Conservation (phyloP, 768 basidiomycete species). For the Pleurotus salmoneostramineus region DNA sequence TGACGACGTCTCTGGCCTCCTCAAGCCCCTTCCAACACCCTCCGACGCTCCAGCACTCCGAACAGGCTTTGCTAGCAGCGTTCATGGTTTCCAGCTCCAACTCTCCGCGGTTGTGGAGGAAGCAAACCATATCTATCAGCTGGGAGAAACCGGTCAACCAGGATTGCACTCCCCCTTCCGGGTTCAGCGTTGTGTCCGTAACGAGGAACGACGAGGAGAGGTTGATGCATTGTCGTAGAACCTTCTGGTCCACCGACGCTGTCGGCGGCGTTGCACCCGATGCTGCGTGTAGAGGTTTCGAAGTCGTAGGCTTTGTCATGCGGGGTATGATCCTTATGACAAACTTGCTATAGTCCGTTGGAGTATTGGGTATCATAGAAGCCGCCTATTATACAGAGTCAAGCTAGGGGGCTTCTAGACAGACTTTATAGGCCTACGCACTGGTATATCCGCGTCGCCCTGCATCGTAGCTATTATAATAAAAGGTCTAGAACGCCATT, state of each 20-base stretch:
- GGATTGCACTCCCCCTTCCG: slow-evolving; percentile 47
- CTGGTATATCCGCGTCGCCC: slow-evolving; percentile 6
- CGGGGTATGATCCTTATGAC: slow-evolving; percentile 52
- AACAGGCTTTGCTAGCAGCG: slow-evolving; percentile 65
- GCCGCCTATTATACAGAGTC: background rate
- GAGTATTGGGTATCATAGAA: slow-evolving; percentile 22
- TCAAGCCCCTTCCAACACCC: slow-evolving; percentile 67
- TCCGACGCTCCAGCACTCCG: slow-evolving; percentile 77
- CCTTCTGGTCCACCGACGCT: slow-evolving; percentile 51
- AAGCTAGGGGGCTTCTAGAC: background rate
- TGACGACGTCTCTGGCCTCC: slow-evolving; percentile 59
- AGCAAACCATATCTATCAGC: slow-evolving; percentile 69
- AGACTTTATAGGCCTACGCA: background rate
- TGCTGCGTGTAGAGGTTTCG: slow-evolving; percentile 5
- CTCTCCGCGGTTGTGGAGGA: slow-evolving; percentile 62
- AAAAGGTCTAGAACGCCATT: background rate
- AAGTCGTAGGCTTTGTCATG: slow-evolving; percentile 23
- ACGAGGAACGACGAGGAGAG: slow-evolving; percentile 78
- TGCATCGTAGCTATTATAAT: background rate
- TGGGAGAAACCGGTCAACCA: slow-evolving; percentile 69
- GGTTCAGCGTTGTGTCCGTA: slow-evolving; percentile 66
- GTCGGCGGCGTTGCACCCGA: slow-evolving; percentile 6
- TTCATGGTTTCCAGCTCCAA: slow-evolving; percentile 77
- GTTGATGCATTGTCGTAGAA: slow-evolving; percentile 60
- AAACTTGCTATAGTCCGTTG: slow-evolving; percentile 60